These are phyloP conservation scores for Pythium vanterpoolii DNA, from an alignment of 352 stramenopile genomes.

Conservation along the genomic window DNA sequence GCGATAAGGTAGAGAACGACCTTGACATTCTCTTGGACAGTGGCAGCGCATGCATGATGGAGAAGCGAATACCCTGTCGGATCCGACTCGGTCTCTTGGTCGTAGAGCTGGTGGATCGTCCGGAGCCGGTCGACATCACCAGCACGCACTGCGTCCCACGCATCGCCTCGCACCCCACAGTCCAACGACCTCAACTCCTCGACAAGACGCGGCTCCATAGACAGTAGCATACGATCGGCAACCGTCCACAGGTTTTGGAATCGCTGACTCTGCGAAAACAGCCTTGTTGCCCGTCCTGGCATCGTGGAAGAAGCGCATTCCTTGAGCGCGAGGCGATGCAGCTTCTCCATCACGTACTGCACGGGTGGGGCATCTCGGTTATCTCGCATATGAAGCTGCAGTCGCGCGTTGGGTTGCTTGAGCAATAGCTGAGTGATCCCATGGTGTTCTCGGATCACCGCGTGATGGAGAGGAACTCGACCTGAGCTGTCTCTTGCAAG, in stretches of 20 bases:
- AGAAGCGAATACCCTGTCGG: slow-evolving; percentile 31
- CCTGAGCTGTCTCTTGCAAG: slow-evolving; percentile 38
- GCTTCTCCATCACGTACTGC: slow-evolving; percentile 51
- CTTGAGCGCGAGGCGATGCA: slow-evolving; percentile 27
- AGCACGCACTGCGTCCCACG: slow-evolving; percentile 42
- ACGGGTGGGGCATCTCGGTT: slow-evolving; percentile 33
- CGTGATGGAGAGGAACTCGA: slow-evolving; percentile 49
- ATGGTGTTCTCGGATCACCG: slow-evolving; percentile 37
- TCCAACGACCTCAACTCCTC: slow-evolving; percentile 24
- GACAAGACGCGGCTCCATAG: neutral
- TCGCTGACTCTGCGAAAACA: slow-evolving; percentile 23
- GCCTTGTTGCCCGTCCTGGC: neutral
- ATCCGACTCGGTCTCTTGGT: neutral
- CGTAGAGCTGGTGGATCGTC: slow-evolving; percentile 31
- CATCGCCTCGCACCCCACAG: slow-evolving; percentile 33
- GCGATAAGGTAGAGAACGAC: slow-evolving; percentile 7
- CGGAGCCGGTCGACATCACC: slow-evolving; percentile 41
- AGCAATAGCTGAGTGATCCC: slow-evolving; percentile 34
- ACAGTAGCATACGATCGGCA: slow-evolving; percentile 32
- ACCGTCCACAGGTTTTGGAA: slow-evolving; percentile 37
- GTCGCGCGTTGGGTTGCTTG: slow-evolving; percentile 26
- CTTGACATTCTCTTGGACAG: slow-evolving; percentile 1
- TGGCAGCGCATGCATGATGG: slow-evolving; percentile 55
- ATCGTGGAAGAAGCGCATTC: neutral
- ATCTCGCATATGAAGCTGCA: slow-evolving; percentile 43